Evolutionary conservation across 1,139 yeast genomes (phyloP), one percentile per base, ranked within the genome.

Genomic region (Entelexis paramagnoliae): DNA sequence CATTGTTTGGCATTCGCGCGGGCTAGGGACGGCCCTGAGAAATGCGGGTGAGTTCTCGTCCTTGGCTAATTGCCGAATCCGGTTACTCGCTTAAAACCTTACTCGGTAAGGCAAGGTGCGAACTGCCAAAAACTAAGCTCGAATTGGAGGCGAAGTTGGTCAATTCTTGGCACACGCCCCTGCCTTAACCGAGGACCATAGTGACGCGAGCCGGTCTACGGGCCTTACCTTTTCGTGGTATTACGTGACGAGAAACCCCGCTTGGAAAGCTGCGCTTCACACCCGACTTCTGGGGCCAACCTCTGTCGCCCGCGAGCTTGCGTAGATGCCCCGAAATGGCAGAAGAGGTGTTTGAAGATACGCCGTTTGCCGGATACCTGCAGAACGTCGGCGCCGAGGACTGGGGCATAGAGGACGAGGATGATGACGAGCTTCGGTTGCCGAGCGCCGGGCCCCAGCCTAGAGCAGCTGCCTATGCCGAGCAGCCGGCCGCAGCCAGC

Each of bases 361-460:
- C 66, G 35, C 69, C 68, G 19, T 57, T 66, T 42, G 66, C 64
- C 13, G 64, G 59, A 19, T 64, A 64, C 48, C 57, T 64, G 32
- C 54, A 56, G 24, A 65, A 64, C 39, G 55, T 58, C 9, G 64
- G 64, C 8, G 54, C 59, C 33, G 62, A 63, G 40, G 68, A 64
- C 52, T 63, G 66, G 65, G 66, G 66, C 3, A 60, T 64, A 30
- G 67, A 63, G 33, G 47, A 44, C 29, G 24, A 22, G 24, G 24
- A 44, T 20, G 24, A 22, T 4, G 24, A 22, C 24, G 24, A 22
- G 24, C 24, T 22, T 4, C 24, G 24, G 6, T 4, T 22, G 24
- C 24, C 24, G 24, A 22, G 24, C 24, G 24, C 24, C 24, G 24
- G 6, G 24, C 24, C 24, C 24, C 6, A 22, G 24, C 24, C 24